Evolutionary conservation across 208 protist species (phyloP).

Genomic region (Leptomonas seymouri): DNA sequence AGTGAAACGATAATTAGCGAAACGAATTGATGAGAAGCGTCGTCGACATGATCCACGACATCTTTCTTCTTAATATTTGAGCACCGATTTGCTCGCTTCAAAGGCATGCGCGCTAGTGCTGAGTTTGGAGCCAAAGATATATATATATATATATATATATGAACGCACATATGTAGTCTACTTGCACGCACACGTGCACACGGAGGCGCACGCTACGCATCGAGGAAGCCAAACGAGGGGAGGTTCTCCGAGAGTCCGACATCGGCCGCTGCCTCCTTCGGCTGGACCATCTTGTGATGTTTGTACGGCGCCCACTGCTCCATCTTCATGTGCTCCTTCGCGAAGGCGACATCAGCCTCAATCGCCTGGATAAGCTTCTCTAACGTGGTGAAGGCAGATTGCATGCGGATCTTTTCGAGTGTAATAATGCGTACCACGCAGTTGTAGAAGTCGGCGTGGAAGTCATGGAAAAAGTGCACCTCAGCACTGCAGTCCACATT

Average conservation of each 20-base stretch:
- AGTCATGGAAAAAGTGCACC: slow-evolving; percentile 89
- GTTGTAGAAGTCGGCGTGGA: slow-evolving; percentile 89
- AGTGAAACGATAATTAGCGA: neutral
- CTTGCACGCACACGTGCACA: no score
- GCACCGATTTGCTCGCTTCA: no score
- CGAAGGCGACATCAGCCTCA: slow-evolving; percentile 54
- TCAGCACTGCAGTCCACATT: slow-evolving; percentile 79
- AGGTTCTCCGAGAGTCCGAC: slow-evolving; percentile 1
- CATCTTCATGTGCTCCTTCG: slow-evolving; percentile 39
- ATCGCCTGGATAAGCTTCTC: slow-evolving; percentile 83
- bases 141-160: no score
- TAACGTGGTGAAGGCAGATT: slow-evolving; percentile 75
- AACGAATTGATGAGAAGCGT: no score
- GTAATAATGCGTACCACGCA: slow-evolving; percentile 69
- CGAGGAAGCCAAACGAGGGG: slow-evolving; percentile 26
- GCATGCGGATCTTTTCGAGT: slow-evolving; percentile 57
- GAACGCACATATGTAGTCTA: no score
- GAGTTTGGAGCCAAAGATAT: no score
- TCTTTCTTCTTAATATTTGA: no score
- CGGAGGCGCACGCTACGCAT: neutral
- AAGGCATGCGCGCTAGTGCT: no score
- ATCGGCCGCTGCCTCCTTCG: slow-evolving; percentile 13
- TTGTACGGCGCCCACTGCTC: slow-evolving; percentile 28
- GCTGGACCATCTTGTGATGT: slow-evolving; percentile 47
- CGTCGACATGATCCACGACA: no score